Conservation (phyloP, 2,329 filamentous ascomycete species). For the Acarospora socialis region DNA sequence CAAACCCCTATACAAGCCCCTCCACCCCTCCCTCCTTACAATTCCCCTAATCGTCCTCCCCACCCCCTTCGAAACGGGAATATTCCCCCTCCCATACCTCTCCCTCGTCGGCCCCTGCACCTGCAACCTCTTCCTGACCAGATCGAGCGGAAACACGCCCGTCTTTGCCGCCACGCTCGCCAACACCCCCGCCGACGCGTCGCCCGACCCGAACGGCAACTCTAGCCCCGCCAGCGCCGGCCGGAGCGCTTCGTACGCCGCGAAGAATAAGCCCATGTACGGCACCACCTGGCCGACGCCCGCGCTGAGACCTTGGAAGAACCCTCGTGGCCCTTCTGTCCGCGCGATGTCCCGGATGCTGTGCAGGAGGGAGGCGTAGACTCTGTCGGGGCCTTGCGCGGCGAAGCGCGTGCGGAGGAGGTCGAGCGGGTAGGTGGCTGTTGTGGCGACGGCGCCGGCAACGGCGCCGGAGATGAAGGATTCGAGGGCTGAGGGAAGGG, state of each 20-base stretch:
- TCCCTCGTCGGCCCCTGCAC: constrained; percentile 79
- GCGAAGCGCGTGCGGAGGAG: constrained; percentile 88
- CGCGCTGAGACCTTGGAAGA: constrained; percentile 75
- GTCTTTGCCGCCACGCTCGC: constrained; percentile 78
- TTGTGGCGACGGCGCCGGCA: constrained; percentile 71
- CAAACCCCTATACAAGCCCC: constrained; percentile 76
- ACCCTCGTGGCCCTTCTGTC: constrained; percentile 63
- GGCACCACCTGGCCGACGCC: constrained; percentile 79
- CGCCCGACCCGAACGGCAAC: constrained; percentile 59
- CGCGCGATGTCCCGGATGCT: constrained; percentile 59
- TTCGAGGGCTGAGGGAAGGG: constrained; percentile 55
- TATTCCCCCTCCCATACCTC: constrained; percentile 71
- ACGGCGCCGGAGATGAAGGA: constrained; percentile 72
- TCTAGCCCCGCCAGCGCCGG: constrained; percentile 40
- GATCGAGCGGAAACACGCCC: constrained; percentile 79
- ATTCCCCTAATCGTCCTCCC: constrained; percentile 53
- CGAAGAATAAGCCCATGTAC: constrained; percentile 95
- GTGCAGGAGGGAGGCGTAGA: constrained; percentile 59
- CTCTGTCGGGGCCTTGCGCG: constrained; percentile 67
- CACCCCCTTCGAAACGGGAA: constrained; percentile 58
- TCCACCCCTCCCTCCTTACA: constrained; percentile 54
- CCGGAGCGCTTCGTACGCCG: constrained; percentile 66
- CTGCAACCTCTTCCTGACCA: constrained; percentile 84
- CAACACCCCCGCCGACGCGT: constrained; percentile 67
- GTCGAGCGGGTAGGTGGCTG: constrained; percentile 80